phyloP scores from a whole-genome alignment of 768 basidiomycete genomes.

The Saitozyma sp. region DNA sequence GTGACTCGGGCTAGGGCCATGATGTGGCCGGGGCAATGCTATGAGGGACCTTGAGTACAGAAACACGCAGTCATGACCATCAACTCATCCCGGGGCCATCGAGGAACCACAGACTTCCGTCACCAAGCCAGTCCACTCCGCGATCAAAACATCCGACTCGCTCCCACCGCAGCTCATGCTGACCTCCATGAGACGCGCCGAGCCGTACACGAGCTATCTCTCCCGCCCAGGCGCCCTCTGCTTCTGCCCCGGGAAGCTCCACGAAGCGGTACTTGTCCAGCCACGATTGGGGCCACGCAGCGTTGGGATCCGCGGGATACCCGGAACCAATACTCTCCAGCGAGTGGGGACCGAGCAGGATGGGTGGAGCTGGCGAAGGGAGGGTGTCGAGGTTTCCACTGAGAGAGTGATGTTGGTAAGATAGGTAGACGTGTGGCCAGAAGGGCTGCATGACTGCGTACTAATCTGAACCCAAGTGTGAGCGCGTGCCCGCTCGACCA shows the following conservation, averaged over 20 bases:
- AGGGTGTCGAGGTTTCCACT: constrained; percentile 28
- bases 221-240: constrained; percentile 6
- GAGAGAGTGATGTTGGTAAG: too few species aligned
- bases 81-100: constrained; percentile 32
- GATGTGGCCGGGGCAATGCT: constrained; percentile 36
- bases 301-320: constrained; percentile 21
- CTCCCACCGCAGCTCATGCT: constrained; percentile 16
- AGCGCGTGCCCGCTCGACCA: too few species aligned
- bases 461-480: too few species aligned
- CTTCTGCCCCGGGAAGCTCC: constrained; percentile 17
- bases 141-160: constrained; percentile 27
- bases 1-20: constrained; percentile 35
- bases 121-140: constrained; percentile 34
- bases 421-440: too few species aligned
- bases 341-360: constrained; percentile 26
- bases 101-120: constrained; percentile 36
- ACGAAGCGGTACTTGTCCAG: constrained; percentile 19
- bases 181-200: neutral
- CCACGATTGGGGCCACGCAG: constrained; percentile 26
- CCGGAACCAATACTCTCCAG: constrained; percentile 24
- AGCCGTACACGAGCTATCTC: neutral
- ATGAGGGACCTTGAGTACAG: too few species aligned
- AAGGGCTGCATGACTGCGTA: too few species aligned
- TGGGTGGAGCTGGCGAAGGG: constrained; percentile 11
- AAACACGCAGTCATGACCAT: too few species aligned